Percentiles rank a stretch among this genome's conserved stretches.
Conservation (phyloP, 164 flowering plant species). For the Amborella trichopoda region DNA sequence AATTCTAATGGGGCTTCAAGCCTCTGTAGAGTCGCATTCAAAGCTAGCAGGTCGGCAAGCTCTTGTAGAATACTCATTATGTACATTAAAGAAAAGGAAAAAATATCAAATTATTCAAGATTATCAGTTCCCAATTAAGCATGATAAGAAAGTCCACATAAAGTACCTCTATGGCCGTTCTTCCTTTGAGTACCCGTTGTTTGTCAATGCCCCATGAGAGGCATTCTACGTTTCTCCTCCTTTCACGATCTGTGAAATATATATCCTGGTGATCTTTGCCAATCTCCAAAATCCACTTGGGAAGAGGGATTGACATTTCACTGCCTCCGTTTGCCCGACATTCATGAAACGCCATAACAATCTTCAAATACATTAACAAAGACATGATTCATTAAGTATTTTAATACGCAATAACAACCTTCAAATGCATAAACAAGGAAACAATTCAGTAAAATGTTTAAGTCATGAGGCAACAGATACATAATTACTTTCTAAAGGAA, state of each 20-base stretch:
- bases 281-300: constrained; percentile 81
- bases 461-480: no score
- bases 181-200: constrained; percentile 63
- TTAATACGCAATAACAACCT: constrained; percentile 80
- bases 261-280: constrained; percentile 73
- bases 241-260: constrained; percentile 81
- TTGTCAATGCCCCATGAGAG: constrained; percentile 84
- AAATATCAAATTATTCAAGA: no score
- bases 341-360: constrained; percentile 87
- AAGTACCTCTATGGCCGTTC: constrained; percentile 93
- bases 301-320: constrained; percentile 47
- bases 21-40: no score
- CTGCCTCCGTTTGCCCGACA: constrained; percentile 48
- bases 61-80: no score
- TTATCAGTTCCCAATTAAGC: no score
- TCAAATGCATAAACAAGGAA: constrained; percentile 6
- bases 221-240: constrained; percentile 71
- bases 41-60: no score
- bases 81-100: no score
- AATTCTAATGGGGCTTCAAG: no score
- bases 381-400: not conserved
- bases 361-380: constrained; percentile 27
- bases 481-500: no score
- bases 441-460: not conserved
- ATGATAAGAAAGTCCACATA: no score